Evolutionary conservation across 768 basidiomycete genomes (phyloP).

Genomic region (Serendipita sp.): DNA sequence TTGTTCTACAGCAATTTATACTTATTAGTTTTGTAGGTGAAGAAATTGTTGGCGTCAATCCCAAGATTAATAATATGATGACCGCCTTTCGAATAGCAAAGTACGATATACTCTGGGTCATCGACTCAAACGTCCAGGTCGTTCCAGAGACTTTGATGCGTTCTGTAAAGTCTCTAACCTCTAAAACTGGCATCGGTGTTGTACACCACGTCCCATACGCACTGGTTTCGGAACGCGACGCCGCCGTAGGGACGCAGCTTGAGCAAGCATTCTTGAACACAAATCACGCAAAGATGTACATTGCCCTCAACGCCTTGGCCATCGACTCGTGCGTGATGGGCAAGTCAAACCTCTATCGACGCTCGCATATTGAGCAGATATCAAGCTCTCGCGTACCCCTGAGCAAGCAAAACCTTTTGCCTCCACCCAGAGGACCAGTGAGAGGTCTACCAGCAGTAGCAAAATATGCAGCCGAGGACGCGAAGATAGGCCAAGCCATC

Average conservation of each 20-base stretch:
- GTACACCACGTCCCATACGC: slow-evolving; percentile 96
- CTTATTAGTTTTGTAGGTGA: slow-evolving; percentile 36
- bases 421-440: slow-evolving; percentile 16
- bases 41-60: slow-evolving; percentile 76
- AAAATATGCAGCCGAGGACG: slow-evolving; percentile 89
- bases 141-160: slow-evolving; percentile 65
- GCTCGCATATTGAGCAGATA: slow-evolving; percentile 67
- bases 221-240: slow-evolving; percentile 39
- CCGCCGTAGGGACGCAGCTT: slow-evolving; percentile 55
- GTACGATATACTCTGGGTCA: slow-evolving; percentile 87
- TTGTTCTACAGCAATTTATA: neutral
- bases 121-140: slow-evolving; percentile 86
- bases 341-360: slow-evolving; percentile 87
- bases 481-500: slow-evolving; percentile 82
- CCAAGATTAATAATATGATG: slow-evolving; percentile 93
- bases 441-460: slow-evolving; percentile 64
- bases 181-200: slow-evolving; percentile 41
- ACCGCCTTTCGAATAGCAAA: slow-evolving; percentile 63
- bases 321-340: slow-evolving; percentile 93
- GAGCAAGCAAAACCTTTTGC: slow-evolving; percentile 11
- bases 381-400: slow-evolving; percentile 32
- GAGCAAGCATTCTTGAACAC: slow-evolving; percentile 95
- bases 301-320: slow-evolving; percentile 78
- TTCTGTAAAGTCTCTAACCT: slow-evolving; percentile 55
- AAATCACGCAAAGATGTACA: slow-evolving; percentile 95